Conservation (phyloP, 2,329 filamentous ascomycete species). For the Thyridium curvatum region DNA sequence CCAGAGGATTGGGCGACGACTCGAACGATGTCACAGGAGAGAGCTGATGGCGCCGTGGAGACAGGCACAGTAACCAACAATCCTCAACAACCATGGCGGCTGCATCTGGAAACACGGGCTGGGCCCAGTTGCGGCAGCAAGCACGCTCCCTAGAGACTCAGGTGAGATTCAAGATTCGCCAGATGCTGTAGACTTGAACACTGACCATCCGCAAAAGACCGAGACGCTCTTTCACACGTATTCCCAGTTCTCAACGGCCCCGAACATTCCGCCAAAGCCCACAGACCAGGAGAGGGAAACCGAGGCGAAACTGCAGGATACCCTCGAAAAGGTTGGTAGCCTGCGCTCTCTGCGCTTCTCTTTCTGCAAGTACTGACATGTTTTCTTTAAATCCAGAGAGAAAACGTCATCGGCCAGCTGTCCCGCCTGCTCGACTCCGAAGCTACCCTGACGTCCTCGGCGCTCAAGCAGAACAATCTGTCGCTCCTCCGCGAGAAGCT, state of each 20-base stretch:
- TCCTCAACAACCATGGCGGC: conserved; percentile 7
- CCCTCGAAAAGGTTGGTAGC: conserved; percentile 65
- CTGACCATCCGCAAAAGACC: conserved; percentile 52
- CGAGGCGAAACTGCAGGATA: conserved; percentile 75
- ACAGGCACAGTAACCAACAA: not conserved
- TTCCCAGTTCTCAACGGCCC: conserved; percentile 79
- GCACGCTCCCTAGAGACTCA: conserved; percentile 84
- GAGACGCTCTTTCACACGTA: conserved; percentile 80
- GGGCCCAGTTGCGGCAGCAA: conserved; percentile 92
- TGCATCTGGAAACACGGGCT: conserved; percentile 47
- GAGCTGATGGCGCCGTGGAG: not conserved
- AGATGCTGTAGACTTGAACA: not conserved
- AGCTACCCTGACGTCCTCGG: conserved; percentile 76
- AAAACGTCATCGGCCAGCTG: conserved; percentile 74
- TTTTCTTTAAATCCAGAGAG: no score
- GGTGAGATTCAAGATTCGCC: conserved; percentile 41
- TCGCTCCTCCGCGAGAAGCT: conserved; percentile 87
- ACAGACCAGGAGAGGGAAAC: conserved; percentile 77
- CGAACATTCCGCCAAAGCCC: conserved; percentile 75
- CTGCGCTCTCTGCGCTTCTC: no score
- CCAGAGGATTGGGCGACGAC: no score
- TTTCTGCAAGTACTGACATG: no score
- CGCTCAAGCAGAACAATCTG: conserved; percentile 95
- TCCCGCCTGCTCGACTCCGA: conserved; percentile 89
- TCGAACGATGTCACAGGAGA: no score